These are phyloP conservation scores for Plectosphaerella plurivora DNA, from an alignment of 2,329 filamentous ascomycete species.

Conservation along the genomic window DNA sequence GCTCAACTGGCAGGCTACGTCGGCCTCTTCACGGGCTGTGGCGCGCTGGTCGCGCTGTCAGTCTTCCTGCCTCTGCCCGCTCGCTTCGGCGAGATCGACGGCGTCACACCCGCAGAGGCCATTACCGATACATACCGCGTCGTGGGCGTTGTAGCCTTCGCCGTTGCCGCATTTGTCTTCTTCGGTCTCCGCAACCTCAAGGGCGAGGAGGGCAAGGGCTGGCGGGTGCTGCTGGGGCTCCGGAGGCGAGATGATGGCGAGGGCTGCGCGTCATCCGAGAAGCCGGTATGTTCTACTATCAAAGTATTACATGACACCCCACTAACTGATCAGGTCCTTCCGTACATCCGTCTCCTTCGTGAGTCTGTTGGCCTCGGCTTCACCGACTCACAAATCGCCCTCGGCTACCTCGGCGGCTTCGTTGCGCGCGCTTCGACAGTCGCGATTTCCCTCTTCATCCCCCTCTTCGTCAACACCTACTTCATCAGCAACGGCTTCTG, in stretches of 20 bases:
- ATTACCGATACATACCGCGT: slow-evolving; percentile 85
- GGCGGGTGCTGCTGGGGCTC: slow-evolving; percentile 50
- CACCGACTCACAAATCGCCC: slow-evolving; percentile 70
- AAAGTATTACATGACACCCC: not conserved
- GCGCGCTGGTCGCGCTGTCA: slow-evolving; percentile 76
- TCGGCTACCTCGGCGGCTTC: slow-evolving; percentile 91
- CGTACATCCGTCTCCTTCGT: slow-evolving; percentile 57
- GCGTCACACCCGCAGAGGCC: slow-evolving; percentile 68
- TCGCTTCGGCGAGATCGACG: slow-evolving; percentile 65
- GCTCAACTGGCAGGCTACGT: slow-evolving; percentile 78
- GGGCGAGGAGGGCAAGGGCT: slow-evolving; percentile 76
- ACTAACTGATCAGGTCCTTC: slow-evolving; percentile 30
- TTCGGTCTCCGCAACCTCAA: slow-evolving; percentile 66
- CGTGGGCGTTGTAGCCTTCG: slow-evolving; percentile 67
- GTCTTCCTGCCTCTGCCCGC: slow-evolving; percentile 86
- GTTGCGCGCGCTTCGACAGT: slow-evolving; percentile 93
- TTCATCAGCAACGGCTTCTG: slow-evolving; percentile 81
- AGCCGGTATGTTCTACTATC: slow-evolving; percentile 18
- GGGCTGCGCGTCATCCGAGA: slow-evolving; percentile 6
- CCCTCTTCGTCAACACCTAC: slow-evolving; percentile 86
- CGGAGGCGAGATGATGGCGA: slow-evolving; percentile 18
- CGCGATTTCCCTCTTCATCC: slow-evolving; percentile 91
- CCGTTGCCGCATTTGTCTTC: slow-evolving; percentile 71
- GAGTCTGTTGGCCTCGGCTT: slow-evolving; percentile 67
- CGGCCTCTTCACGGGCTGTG: slow-evolving; percentile 87